Base-by-base conservation (phyloP, 2,329 filamentous ascomycete genomes). In the Nemania abortiva region DNA sequence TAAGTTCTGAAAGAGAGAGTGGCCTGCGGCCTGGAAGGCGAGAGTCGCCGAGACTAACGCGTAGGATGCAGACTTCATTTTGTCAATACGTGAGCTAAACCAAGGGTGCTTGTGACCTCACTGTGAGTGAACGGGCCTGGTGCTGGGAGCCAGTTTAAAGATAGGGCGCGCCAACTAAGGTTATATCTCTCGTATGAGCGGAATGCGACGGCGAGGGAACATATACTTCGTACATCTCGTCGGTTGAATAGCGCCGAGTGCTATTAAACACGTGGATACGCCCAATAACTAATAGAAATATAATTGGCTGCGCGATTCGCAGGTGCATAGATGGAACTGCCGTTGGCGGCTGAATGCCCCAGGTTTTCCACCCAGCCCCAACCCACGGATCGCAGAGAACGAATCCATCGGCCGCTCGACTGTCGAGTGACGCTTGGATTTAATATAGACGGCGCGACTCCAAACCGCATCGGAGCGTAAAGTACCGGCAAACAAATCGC, bases 1-100 rank as follows among this genome's bases (percentile, higher is more conserved):
- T n/a, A 86, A 78, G 31, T 83, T 76, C 72, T 88, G 86, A 78
- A 86, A 87, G 49, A 82, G 82, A 59, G 86, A 82, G 70, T 88
- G 87, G 42, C 79, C 83, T 45, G 82, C 76, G 22, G 81, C 84
- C 45, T 82, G 72, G 29, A 78, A 76, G 24, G 80, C 81, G 49
- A 80, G 77, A 27, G 83, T 70, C n/a, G 79, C 79, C 63, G 77
- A 74, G 45, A 81, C 70, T 22, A 77, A 70, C 53, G 79, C 72
- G 63, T 80, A 70, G 39, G 80, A 64, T 54, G 75, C 73, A 6
- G 77, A 77, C 76, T 79, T 84, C 82, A 84, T 84, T 45, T 70
- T 75, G 70, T 54, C 63, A 70, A 68, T 53, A 34, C 63, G 29
- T 65, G 53, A 59, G 50, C 50, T 56, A 52, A 47, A 52, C 58